These are phyloP conservation scores for Brassica balearica DNA, from an alignment of 441 rosid species.

Conservation along the genomic window DNA sequence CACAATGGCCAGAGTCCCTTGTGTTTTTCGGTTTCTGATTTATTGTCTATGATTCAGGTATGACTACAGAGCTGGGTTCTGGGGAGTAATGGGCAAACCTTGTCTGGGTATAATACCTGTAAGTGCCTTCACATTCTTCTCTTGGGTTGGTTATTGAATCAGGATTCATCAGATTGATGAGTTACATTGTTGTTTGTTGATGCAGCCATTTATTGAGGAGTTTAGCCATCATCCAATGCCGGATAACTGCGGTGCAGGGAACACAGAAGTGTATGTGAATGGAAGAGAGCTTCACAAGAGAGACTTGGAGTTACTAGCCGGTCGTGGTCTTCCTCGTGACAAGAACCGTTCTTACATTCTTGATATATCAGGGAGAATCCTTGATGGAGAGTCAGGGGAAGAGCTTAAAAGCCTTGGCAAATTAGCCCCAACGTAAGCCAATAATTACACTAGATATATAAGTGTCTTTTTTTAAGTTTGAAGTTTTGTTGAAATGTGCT, in stretches of 20 bases:
- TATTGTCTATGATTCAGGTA: constrained; percentile 66
- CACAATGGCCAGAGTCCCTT: no score
- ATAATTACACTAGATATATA: not conserved
- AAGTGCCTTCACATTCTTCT: constrained; percentile 46
- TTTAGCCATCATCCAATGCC: constrained; percentile 72
- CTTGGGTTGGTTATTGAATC: not conserved
- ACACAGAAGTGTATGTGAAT: constrained; percentile 76
- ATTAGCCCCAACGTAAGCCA: constrained; percentile 95
- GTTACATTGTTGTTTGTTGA: constrained; percentile 16
- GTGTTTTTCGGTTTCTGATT: not conserved
- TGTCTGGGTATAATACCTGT: constrained; percentile 93
- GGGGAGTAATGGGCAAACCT: constrained; percentile 80
- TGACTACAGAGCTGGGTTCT: constrained; percentile 84
- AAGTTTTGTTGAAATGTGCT: no score
- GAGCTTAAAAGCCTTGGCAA: constrained; percentile 89
- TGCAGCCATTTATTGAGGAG: constrained; percentile 65
- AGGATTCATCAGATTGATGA: not conserved
- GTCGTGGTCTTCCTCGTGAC: constrained; percentile 77
- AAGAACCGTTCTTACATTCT: constrained; percentile 77
- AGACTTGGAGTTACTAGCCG: constrained; percentile 76
- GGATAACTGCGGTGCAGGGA: constrained; percentile 80
- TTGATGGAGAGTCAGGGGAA: constrained; percentile 86
- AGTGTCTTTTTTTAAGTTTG: not conserved
- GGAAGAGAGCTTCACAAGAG: constrained; percentile 88
- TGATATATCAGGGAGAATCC: constrained; percentile 82